phyloP scores from a whole-genome alignment of 345 rosid species.

The Eutrema heterophyllum region DNA sequence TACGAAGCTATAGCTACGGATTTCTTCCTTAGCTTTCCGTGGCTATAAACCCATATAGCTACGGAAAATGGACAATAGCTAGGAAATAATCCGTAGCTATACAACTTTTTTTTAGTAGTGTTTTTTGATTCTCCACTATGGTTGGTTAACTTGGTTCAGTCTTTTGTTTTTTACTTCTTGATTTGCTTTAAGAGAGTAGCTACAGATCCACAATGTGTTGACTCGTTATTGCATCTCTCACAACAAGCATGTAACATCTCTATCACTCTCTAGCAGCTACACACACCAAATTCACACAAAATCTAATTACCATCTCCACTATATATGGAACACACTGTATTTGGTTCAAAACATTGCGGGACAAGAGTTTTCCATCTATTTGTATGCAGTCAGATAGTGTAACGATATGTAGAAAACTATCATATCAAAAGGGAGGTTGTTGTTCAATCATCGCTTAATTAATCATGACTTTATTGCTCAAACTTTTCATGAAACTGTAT shows the following conservation, averaged over 20 bases:
- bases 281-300: background rate
- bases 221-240: constrained; percentile 69
- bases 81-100: no score
- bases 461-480: background rate
- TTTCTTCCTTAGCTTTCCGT: no score
- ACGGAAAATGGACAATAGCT: no score
- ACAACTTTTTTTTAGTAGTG: no score
- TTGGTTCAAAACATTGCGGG: no score
- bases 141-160: background rate
- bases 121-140: no score
- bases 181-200: constrained; percentile 76
- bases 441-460: background rate
- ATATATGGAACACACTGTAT: no score
- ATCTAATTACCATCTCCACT: background rate
- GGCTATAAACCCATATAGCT: no score
- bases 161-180: constrained; percentile 27
- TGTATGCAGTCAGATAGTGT: no score
- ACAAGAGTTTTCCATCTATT: no score
- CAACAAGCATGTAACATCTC: constrained; percentile 74
- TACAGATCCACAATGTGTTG: constrained; percentile 89
- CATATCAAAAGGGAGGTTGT: background rate
- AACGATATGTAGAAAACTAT: background rate
- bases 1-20: no score
- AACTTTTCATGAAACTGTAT: background rate
- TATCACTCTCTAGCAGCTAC: constrained; percentile 69